Percentiles rank a stretch among this genome's conserved stretches.
These are phyloP conservation scores for Russula earlei DNA, from an alignment of 768 basidiomycete species.

Conservation along the genomic window DNA sequence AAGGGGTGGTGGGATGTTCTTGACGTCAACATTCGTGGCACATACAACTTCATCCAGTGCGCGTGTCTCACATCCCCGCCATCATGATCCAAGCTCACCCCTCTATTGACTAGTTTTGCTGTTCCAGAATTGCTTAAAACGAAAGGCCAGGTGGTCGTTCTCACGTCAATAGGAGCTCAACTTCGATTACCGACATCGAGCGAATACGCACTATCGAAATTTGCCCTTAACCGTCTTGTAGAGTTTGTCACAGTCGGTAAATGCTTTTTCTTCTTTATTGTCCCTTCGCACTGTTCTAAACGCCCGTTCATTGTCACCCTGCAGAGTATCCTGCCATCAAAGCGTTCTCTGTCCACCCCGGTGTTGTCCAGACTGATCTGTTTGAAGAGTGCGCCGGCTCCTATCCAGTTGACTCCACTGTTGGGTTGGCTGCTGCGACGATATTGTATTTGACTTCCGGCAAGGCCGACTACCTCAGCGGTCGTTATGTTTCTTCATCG, in stretches of 20 bases:
- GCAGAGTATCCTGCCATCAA: background rate
- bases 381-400: no score
- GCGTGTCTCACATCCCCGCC: background rate
- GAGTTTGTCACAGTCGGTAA: conserved; percentile 6
- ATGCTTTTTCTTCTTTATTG: no score
- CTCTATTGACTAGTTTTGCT: background rate
- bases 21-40: conserved; percentile 14
- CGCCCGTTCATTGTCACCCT: no score
- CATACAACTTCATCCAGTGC: conserved; percentile 8
- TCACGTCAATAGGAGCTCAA: background rate
- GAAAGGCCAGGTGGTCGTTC: background rate
- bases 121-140: conserved; percentile 5
- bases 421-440: background rate
- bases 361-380: background rate
- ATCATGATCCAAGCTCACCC: background rate
- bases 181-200: background rate
- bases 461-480: conserved; percentile 4
- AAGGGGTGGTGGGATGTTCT: conserved; percentile 5
- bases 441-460: background rate
- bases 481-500: background rate
- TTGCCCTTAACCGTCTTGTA: background rate
- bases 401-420: background rate
- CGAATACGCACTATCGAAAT: conserved; percentile 6
- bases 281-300: no score
- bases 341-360: background rate